Evolutionary conservation across 352 stramenopile species (phyloP), one percentile per base, ranked within the genome.

Genomic region (Phytophthora foliorum): DNA sequence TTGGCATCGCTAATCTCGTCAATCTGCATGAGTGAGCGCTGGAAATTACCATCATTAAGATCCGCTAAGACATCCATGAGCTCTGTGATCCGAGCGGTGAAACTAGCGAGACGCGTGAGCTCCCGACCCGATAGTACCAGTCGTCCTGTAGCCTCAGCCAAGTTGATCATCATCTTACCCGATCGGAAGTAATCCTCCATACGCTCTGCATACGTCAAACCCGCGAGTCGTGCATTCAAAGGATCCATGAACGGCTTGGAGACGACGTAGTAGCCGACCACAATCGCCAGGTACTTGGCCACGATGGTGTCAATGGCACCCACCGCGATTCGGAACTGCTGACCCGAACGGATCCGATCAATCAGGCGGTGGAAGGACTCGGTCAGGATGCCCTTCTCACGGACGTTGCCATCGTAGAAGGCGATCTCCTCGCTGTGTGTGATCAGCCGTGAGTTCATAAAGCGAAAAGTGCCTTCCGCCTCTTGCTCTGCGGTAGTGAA

Each of bases 401-500:
- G 84, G 5, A 83, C 69, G 64, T 95, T 94, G 39, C 89, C 90
- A 45, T 92, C 89, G 78, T 95, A 96, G 60, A 97, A 97, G 21
- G 89, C 89, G 39, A 97, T 92, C 62, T 92, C 86, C 76, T 97
- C 89, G 50, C 86, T 88, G 75, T 96, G 84, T 17, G 85, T 92
- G 50, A 94, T 84, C 13, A 97, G 64, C 6, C 90, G 76, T 51
- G 84, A 91, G 76, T 96, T 92, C 69, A 95, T 88, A 67, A 88
- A 92, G 44, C 84, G 84, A 69, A 91, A 93, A 29, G 81, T 88
- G 64, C 85, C 87, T 42, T 95, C 85, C 63, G 92, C 80, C 56
- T 91, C 77, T 46, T 91, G 81, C 67, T 93, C 82, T 1, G 85
- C 80, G 46, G 87, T 86, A 25, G 81, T 90, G 41, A 95, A 92